phyloP scores from a whole-genome alignment of 2,329 filamentous ascomycete species.

The Acarospora socialis region DNA sequence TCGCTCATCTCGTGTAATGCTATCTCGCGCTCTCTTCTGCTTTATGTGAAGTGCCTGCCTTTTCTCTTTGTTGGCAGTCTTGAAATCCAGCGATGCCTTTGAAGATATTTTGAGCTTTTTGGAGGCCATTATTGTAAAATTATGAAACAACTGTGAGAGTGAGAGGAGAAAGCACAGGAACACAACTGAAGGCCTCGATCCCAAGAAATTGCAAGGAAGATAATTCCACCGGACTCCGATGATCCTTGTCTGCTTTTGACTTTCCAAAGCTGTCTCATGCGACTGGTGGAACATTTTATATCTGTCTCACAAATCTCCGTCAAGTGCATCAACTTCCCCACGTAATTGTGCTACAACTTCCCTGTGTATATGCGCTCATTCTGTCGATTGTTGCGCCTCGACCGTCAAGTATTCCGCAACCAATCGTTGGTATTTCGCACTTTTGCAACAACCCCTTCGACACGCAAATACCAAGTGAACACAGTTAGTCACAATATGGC shows the following conservation, averaged over 20 bases:
- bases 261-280: too few species aligned
- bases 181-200: too few species aligned
- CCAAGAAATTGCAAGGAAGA: too few species aligned
- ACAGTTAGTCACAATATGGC: slow-evolving; percentile 35
- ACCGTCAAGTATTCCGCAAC: slow-evolving; percentile 8
- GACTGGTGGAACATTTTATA: too few species aligned
- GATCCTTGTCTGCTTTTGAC: too few species aligned
- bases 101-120: slow-evolving; percentile 32
- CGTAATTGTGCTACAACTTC: too few species aligned
- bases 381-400: slow-evolving; percentile 25
- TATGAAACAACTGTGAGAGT: not conserved
- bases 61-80: slow-evolving; percentile 62
- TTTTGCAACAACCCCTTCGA: slow-evolving; percentile 26
- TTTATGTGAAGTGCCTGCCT: slow-evolving; percentile 66
- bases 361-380: slow-evolving; percentile 30
- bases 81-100: slow-evolving; percentile 35
- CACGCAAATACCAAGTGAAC: slow-evolving; percentile 22
- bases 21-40: slow-evolving; percentile 63
- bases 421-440: slow-evolving; percentile 15
- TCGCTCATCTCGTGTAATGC: slow-evolving; percentile 59
- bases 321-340: slow-evolving; percentile 1
- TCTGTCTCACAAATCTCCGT: too few species aligned
- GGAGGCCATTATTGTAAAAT: slow-evolving; percentile 31
- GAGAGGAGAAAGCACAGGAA: too few species aligned
- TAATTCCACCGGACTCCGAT: too few species aligned